A percentile compares a stretch with the other conserved stretches of the same genome.
These are phyloP conservation scores for Rosa persica DNA, from an alignment of 306 rosid genomes.

Conservation along the genomic window DNA sequence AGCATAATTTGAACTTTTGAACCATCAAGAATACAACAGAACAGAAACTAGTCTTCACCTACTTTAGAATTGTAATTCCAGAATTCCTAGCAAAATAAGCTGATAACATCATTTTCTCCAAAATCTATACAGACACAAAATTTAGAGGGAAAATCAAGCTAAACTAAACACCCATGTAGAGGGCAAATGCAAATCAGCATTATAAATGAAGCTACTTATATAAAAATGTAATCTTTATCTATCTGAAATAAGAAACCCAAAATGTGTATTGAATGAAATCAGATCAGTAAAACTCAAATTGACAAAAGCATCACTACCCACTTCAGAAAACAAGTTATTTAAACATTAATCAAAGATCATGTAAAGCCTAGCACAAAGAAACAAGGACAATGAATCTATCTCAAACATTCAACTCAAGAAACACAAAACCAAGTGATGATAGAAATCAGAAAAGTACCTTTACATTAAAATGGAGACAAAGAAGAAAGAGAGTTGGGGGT, in stretches of 20 bases:
- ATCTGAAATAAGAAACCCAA: background rate
- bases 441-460: conserved; percentile 3
- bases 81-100: background rate
- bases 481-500: background rate
- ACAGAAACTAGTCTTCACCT: no score
- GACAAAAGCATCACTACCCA: conserved; percentile 17
- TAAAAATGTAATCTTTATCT: background rate
- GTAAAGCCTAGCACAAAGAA: background rate
- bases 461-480: no score
- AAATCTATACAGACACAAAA: background rate
- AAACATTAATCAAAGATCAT: background rate
- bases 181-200: conserved; percentile 4
- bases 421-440: background rate
- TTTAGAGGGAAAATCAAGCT: background rate
- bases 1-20: no score
- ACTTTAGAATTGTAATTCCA: background rate
- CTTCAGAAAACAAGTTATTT: background rate
- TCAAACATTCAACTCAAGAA: background rate
- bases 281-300: background rate
- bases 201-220: background rate
- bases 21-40: no score
- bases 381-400: background rate
- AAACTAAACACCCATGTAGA: background rate
- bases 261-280: background rate
- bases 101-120: background rate